Conservation (phyloP, 2,329 filamentous ascomycete species). For the Aspergillus udagawae region DNA sequence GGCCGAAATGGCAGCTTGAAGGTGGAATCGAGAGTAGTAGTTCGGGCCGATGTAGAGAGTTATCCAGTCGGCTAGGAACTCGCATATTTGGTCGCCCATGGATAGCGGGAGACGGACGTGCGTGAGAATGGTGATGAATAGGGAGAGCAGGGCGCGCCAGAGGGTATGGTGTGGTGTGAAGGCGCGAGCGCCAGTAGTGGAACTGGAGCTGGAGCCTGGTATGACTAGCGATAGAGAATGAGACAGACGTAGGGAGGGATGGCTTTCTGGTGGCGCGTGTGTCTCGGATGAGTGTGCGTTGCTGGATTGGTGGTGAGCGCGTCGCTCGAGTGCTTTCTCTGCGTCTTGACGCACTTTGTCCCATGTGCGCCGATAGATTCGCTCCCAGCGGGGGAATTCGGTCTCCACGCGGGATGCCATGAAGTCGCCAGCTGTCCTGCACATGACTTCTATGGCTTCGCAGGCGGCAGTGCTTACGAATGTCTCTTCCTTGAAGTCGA, state of each 20-base stretch:
- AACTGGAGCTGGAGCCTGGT: slow-evolving; percentile 13
- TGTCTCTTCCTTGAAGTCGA: slow-evolving; percentile 35
- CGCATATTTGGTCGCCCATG: slow-evolving; percentile 39
- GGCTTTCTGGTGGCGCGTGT: not conserved
- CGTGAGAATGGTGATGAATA: slow-evolving; percentile 39
- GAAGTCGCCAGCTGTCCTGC: slow-evolving; percentile 72
- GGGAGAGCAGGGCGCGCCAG: slow-evolving; percentile 34
- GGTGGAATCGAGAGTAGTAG: slow-evolving; percentile 26
- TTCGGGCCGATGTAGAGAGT: slow-evolving; percentile 30
- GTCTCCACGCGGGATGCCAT: slow-evolving; percentile 69
- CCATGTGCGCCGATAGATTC: slow-evolving; percentile 39
- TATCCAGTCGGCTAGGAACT: slow-evolving; percentile 36
- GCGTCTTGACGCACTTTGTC: slow-evolving; percentile 34
- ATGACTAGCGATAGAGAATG: slow-evolving; percentile 16
- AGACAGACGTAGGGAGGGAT: slow-evolving; percentile 17
- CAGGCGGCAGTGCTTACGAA: slow-evolving; percentile 65
- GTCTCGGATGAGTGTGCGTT: not conserved
- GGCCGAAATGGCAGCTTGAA: not conserved
- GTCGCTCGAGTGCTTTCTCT: slow-evolving; percentile 32
- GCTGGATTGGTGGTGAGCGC: slow-evolving; percentile 18
- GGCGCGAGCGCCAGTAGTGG: slow-evolving; percentile 20
- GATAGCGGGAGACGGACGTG: slow-evolving; percentile 38
- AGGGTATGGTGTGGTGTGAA: slow-evolving; percentile 39
- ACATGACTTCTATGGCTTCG: slow-evolving; percentile 64
- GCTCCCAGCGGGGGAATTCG: slow-evolving; percentile 53